A percentile compares a stretch with the other conserved stretches of the same genome.
phyloP scores from a whole-genome alignment of 2,329 filamentous ascomycete species.

The Calonectria hawksworthii region DNA sequence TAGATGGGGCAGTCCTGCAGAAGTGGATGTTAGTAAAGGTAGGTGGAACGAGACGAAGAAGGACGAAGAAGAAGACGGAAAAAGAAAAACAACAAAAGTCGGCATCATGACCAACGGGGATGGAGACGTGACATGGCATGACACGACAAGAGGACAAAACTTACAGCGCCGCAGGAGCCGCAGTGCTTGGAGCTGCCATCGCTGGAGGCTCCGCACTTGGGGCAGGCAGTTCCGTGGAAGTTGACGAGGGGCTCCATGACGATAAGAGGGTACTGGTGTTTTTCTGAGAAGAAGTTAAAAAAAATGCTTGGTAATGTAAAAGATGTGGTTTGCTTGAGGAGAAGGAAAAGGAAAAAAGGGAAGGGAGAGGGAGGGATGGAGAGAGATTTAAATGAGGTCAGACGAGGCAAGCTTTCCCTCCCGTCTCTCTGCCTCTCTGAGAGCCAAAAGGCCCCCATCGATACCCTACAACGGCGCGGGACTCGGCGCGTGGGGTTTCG shows the following conservation, averaged over 20 bases:
- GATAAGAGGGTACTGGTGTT: conserved; percentile 10
- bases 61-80: not conserved
- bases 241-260: conserved; percentile 54
- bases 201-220: conserved; percentile 68
- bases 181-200: conserved; percentile 65
- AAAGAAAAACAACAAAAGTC: not conserved
- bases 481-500: not conserved
- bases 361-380: not conserved
- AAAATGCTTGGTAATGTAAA: not conserved
- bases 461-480: not conserved
- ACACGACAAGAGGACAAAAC: conserved; percentile 42
- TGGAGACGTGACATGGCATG: not conserved
- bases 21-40: conserved; percentile 19
- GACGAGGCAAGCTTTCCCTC: not conserved
- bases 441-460: not conserved
- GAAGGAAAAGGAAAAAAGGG: not conserved
- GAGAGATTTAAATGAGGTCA: conserved; percentile 12
- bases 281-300: not conserved
- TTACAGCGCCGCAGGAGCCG: conserved; percentile 69
- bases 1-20: conserved; percentile 47
- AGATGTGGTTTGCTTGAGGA: conserved; percentile 21
- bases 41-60: not conserved
- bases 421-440: not conserved
- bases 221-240: conserved; percentile 60
- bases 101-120: not conserved